Evolutionary conservation across 495 filamentous ascomycete species (phyloP), one percentile per base, ranked within the genome.

Genomic region (Rusavskia elegans): DNA sequence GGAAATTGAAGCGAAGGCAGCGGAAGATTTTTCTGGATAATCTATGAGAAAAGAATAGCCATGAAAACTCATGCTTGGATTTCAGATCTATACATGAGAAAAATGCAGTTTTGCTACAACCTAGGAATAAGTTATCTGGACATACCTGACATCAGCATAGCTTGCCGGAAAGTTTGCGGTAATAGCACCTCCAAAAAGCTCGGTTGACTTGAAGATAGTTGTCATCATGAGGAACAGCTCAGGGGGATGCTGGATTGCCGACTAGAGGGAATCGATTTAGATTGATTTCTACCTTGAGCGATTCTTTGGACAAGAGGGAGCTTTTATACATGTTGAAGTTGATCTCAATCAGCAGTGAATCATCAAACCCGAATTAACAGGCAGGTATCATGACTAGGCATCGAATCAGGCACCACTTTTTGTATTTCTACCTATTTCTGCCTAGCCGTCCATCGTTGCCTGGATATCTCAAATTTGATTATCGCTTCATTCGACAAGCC

Each of bases 161-260:
- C 71, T 75, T 41, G 74, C 61, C 17, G 89, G 89, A 14, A 92
- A 69, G 51, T 82, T 73, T 53, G 75, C 81, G 51, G 75, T 72
- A 56, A 95, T 80, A 50, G 89, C 86, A 52, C 85, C 86, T 64
- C 87, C 89, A 66, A 83, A 95, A 58, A 95, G 80, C 42, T 73
- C 71, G 59, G 75, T 77, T 56, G 63, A 66, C 46, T 69, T 71
- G 69, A 77, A 84, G n/a, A 13, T 52, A 3, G n/a, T 17, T 25
- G 39, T 42, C 36, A 44, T 52, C 14, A 16, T 46, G 44, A 17
- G 9, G 29, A 29, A 14, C 21, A 10, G 23, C 39, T 20, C 39
- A 42, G 14, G 39, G 38, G n/a, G 23, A 23, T n/a, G 10, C 17
- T 25, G 23, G 11, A 29, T 7, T 25, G 19, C 2, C 0, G 23